phyloP scores from a whole-genome alignment of 2,329 filamentous ascomycete species.

The Drechmeria coniospora region DNA sequence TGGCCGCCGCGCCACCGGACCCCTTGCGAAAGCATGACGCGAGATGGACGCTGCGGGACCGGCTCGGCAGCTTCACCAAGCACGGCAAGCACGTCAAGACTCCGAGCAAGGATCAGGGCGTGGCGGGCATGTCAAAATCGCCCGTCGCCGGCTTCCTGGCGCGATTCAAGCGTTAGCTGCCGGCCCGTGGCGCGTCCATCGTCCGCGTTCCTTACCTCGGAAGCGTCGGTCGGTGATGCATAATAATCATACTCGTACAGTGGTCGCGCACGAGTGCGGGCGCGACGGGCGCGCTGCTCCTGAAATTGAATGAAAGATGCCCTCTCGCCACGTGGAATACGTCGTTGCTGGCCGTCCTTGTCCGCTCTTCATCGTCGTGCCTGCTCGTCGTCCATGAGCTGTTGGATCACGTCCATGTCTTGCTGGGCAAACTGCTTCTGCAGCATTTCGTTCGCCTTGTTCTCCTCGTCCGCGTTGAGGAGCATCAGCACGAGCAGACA shows the following conservation, averaged over 20 bases:
- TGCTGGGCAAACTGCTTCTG: conserved; percentile 29
- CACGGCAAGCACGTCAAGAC: conserved; percentile 12
- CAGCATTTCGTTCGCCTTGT: conserved; percentile 20
- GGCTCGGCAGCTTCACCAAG: conserved; percentile 19
- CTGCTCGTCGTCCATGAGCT: conserved; percentile 30
- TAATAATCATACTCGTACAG: too few relatives aligned
- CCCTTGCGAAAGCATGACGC: conserved; percentile 30
- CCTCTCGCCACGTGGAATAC: too few relatives aligned
- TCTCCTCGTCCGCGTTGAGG: conserved; percentile 18
- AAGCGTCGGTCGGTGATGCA: background rate
- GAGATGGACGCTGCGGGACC: conserved; percentile 30
- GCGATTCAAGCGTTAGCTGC: conserved; percentile 25
- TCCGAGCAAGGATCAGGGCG: conserved; percentile 4
- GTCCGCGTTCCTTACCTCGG: background rate
- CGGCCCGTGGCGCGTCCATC: background rate
- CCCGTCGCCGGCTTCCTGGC: conserved; percentile 25
- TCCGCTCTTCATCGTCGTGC: conserved; percentile 8
- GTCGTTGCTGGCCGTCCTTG: too few relatives aligned
- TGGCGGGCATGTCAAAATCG: conserved; percentile 14
- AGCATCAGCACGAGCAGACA: conserved; percentile 38
- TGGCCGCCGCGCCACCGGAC: conserved; percentile 7
- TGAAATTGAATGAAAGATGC: too few relatives aligned
- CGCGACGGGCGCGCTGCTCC: too few relatives aligned
- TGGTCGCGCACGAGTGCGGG: too few relatives aligned
- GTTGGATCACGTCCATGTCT: conserved; percentile 33